Evolutionary conservation across 305 asterid genomes (phyloP).

Genomic region (Solanum aculeatissimum): DNA sequence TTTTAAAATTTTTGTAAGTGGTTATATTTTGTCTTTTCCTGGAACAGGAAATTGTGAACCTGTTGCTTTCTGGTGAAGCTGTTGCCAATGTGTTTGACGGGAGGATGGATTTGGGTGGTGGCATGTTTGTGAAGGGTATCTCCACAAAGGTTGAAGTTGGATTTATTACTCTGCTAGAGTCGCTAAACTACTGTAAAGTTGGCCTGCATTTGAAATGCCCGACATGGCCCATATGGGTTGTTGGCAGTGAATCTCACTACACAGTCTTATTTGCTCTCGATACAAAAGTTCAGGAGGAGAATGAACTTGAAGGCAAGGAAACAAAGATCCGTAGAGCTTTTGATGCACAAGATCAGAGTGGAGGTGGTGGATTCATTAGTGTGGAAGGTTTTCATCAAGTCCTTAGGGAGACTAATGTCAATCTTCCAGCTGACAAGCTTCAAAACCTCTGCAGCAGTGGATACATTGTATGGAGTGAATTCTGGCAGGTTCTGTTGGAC

Average conservation of each 20-base stretch:
- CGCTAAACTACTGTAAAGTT: slow-evolving; percentile 81
- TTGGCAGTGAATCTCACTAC: slow-evolving; percentile 94
- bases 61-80: slow-evolving; percentile 81
- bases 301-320: slow-evolving; percentile 67
- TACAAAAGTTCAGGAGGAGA: slow-evolving; percentile 80
- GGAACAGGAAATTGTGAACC: slow-evolving; percentile 87
- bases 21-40: not conserved
- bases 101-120: slow-evolving; percentile 84
- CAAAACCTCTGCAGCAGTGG: slow-evolving; percentile 62
- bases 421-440: slow-evolving; percentile 55
- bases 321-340: slow-evolving; percentile 77
- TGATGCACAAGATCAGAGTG: slow-evolving; percentile 91
- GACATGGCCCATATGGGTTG: slow-evolving; percentile 98
- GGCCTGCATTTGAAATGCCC: slow-evolving; percentile 84
- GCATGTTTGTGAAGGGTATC: slow-evolving; percentile 88
- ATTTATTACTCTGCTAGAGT: slow-evolving; percentile 83
- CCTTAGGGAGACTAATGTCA: slow-evolving; percentile 39
- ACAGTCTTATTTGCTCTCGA: slow-evolving; percentile 84
- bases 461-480: slow-evolving; percentile 89
- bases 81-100: slow-evolving; percentile 86
- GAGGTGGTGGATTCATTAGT: slow-evolving; percentile 96
- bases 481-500: slow-evolving; percentile 77
- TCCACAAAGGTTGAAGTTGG: slow-evolving; percentile 81
- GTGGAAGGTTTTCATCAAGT: slow-evolving; percentile 86
- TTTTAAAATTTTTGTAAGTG: not conserved